Evolutionary conservation across 768 basidiomycete genomes (phyloP), one percentile per base, ranked within the genome.

Genomic region (Leucogyrophana mollusca): DNA sequence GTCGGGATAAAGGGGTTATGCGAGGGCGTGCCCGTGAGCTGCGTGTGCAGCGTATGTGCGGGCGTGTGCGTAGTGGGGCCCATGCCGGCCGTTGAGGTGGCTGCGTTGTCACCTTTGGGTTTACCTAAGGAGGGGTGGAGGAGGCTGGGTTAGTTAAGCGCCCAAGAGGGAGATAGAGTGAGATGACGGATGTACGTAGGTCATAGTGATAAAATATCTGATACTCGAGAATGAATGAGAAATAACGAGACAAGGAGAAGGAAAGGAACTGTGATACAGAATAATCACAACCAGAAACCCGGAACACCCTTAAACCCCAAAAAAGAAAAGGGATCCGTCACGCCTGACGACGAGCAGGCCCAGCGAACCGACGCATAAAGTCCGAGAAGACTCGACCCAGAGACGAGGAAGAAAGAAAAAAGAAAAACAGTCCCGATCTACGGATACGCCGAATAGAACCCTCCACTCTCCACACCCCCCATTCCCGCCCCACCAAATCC

Each of bases 51-150:
- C 13, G 24, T 17, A 43, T 32, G 17, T 20, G 18, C 18, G 30
- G 17, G 34, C 24, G 34, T 46, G 45, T 22, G 13, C 27, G 41
- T 14, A 24, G 10, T 43, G 24, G 23, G 9, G 34, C n/a, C 22
- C 30, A 34, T n/a, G 23, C 35, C n/a, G 13, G 39, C 13, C 11
- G 14, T 30, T 6, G 59, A 50, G 14, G 52, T 40, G 17, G 46
- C 39, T 11, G 46, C 24, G n/a, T 46, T 56, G 24, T 37, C 30
- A 43, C 65, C 65, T 40, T 47, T 65, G 18, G 47, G 46, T 39
- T 60, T 67, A 35, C 38, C 64, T 65, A 27, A 21, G 6, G 16
- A 30, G 3, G 34, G 27, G 27, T 6, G 21, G 9, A 6, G 10
- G 34, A 37, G 38, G 18, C 21, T 7, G 37, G 13, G 39, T 59